A percentile compares a stretch with the other conserved stretches of the same genome.
Conservation (phyloP, 495 filamentous ascomycete genomes). For the Penicillium herquei region DNA sequence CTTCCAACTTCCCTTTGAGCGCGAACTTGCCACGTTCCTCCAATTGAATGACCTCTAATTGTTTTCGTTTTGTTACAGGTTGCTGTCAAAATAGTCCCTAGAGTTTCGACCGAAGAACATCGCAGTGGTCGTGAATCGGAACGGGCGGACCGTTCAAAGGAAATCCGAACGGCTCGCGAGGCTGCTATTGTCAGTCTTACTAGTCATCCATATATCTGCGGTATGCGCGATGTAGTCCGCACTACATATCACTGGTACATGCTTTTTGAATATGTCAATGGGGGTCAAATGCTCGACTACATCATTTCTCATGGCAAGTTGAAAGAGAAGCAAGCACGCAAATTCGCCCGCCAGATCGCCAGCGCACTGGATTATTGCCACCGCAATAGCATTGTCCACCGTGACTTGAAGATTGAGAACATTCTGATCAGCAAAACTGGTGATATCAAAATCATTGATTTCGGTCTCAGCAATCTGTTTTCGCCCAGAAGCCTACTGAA, state of each 20-base stretch:
- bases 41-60: neutral
- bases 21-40: neutral
- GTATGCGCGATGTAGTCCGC: conserved; percentile 89
- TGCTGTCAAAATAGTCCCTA: conserved; percentile 96
- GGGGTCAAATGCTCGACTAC: conserved; percentile 99
- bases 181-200: conserved; percentile 95
- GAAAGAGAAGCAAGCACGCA: conserved; percentile 98
- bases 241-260: conserved; percentile 99
- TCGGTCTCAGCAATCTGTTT: conserved; percentile 96
- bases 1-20: neutral
- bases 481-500: conserved; percentile 83
- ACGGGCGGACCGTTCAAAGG: conserved; percentile 90
- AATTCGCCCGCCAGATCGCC: conserved; percentile 95
- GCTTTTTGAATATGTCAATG: conserved; percentile 99
- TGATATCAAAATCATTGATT: conserved; percentile 99
- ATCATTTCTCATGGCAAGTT: conserved; percentile 97
- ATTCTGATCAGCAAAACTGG: conserved; percentile 99
- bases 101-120: conserved; percentile 80
- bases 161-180: conserved; percentile 92
- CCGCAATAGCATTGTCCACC: conserved; percentile 97
- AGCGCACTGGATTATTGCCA: conserved; percentile 99
- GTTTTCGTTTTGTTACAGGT: conserved; percentile 54
- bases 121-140: conserved; percentile 78
- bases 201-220: conserved; percentile 95
- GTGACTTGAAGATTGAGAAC: conserved; percentile 98